Percentiles rank a stretch among this genome's conserved stretches.
Evolutionary conservation across 78 protist genomes (phyloP).

Genomic region (Paulinella micropora): DNA sequence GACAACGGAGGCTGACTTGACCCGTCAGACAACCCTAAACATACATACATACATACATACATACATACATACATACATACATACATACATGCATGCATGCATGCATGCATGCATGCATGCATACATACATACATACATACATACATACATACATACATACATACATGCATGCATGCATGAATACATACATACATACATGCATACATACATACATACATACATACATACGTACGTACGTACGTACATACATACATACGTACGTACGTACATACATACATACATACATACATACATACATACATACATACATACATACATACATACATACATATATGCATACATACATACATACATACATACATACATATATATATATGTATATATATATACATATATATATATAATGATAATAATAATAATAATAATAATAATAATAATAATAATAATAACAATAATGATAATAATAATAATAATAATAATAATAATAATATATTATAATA

Average conservation of each 20-base stretch:
- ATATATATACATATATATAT: not conserved
- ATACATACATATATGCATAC: not conserved
- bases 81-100: not conserved
- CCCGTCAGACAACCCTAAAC: not conserved
- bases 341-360: not conserved
- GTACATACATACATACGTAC: not conserved
- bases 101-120: not conserved
- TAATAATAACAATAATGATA: not conserved
- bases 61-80: not conserved
- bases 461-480: not conserved
- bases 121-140: not conserved
- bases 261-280: not conserved
- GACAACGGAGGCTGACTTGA: too few species aligned
- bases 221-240: not conserved
- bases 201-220: not conserved
- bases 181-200: not conserved
- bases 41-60: not conserved
- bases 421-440: not conserved
- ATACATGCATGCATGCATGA: not conserved
- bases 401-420: not conserved
- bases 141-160: not conserved
- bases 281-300: not conserved
- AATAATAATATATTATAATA: not conserved
- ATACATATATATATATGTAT: not conserved
- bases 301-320: not conserved